Conservation (phyloP, 345 rosid genomes). For the Cardiospermum halicacabum region DNA sequence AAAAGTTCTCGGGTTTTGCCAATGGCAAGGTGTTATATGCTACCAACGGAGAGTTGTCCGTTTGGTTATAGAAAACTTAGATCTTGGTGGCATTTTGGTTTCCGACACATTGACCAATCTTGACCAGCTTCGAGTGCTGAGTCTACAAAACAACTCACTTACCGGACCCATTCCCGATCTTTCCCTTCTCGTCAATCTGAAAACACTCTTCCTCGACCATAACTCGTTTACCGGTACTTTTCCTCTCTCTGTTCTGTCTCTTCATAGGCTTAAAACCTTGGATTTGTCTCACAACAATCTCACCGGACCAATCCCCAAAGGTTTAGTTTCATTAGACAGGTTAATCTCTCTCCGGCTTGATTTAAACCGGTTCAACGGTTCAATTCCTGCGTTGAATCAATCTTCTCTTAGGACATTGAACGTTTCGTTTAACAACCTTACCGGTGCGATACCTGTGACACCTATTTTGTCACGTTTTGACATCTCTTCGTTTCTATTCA, state of each 20-base stretch:
- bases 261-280: constrained; percentile 56
- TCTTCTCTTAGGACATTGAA: constrained; percentile 63
- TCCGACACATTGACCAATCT: constrained; percentile 54
- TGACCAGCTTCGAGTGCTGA: constrained; percentile 83
- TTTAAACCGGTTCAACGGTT: constrained; percentile 54
- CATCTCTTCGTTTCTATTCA: constrained; percentile 47
- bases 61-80: constrained; percentile 46
- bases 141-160: constrained; percentile 79
- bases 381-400: constrained; percentile 71
- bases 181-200: constrained; percentile 64
- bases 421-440: constrained; percentile 60
- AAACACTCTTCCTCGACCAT: constrained; percentile 61
- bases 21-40: constrained; percentile 76
- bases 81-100: constrained; percentile 59
- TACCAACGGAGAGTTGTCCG: constrained; percentile 46
- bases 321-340: constrained; percentile 36
- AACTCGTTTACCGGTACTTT: constrained; percentile 66
- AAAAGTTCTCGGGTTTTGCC: constrained; percentile 39
- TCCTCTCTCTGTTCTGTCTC: constrained; percentile 52
- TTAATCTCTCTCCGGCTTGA: constrained; percentile 60
- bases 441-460: constrained; percentile 73
- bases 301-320: constrained; percentile 49
- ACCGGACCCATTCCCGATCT: constrained; percentile 74
- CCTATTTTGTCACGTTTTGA: constrained; percentile 49
- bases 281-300: constrained; percentile 70